Conservation (phyloP, 2,329 filamentous ascomycete genomes). For the Fusarium scirpi region DNA sequence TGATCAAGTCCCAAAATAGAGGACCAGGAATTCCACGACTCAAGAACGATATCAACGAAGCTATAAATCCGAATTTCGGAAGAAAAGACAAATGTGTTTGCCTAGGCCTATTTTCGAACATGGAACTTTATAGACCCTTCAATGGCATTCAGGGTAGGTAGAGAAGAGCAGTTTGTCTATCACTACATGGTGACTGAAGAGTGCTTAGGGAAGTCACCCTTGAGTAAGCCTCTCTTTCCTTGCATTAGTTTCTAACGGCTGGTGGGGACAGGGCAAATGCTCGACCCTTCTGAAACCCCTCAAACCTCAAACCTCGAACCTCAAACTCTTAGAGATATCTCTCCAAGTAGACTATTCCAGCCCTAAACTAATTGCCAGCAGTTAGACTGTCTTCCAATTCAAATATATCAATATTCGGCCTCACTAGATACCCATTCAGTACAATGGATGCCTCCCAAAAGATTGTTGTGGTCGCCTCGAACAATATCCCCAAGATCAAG, state of each 20-base stretch:
- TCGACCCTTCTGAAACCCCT: not conserved
- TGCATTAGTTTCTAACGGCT: not conserved
- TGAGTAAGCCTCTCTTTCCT: not conserved
- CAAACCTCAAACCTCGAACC: slow-evolving; percentile 1
- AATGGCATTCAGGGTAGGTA: too few species aligned
- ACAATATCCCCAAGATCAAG: slow-evolving; percentile 56
- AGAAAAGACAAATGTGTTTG: too few species aligned
- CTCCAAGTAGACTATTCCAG: not conserved
- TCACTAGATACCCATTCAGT: not conserved
- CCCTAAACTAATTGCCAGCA: not conserved
- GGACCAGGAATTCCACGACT: slow-evolving; percentile 7
- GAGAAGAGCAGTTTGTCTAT: too few species aligned
- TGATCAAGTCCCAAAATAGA: too few species aligned
- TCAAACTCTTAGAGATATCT: not conserved
- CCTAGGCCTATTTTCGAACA: too few species aligned
- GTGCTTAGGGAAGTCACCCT: not conserved
- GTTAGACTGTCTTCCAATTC: not conserved
- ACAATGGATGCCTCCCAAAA: slow-evolving; percentile 11
- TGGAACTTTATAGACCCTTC: too few species aligned
- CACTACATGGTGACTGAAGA: too few species aligned
- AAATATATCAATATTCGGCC: not conserved
- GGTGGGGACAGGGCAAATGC: not conserved
- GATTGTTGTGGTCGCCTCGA: slow-evolving; percentile 52
- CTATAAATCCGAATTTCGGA: not conserved
- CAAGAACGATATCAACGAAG: slow-evolving; percentile 12